Evolutionary conservation across 2,329 filamentous ascomycete genomes (phyloP).

Genomic region (Colletotrichum cordylinicola): DNA sequence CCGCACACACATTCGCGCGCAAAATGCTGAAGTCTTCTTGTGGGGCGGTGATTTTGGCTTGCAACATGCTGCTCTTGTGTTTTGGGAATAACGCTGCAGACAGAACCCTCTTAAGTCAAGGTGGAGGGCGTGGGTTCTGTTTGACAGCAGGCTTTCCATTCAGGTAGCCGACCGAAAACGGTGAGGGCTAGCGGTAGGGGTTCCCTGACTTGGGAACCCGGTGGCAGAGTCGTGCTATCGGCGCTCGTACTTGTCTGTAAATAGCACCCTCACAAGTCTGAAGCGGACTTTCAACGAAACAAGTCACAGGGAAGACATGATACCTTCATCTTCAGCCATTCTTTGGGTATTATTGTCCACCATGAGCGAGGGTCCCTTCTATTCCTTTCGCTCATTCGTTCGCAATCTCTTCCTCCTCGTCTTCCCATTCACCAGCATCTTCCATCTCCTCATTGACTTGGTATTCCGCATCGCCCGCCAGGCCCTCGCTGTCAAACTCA

Average conservation of each 20-base stretch:
- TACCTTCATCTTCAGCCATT: neutral
- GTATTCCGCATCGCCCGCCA: constrained; percentile 55
- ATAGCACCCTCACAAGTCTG: neutral
- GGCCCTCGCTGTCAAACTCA: constrained; percentile 56
- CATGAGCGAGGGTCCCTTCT: neutral
- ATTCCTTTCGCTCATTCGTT: constrained; percentile 24
- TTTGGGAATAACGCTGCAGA: too few relatives aligned
- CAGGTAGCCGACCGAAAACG: neutral
- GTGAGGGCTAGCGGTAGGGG: neutral
- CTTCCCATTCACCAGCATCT: constrained; percentile 57
- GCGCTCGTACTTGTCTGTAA: neutral
- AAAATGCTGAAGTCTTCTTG: neutral
- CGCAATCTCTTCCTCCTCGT: constrained; percentile 50
- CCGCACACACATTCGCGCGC: neutral
- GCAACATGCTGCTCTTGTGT: neutral
- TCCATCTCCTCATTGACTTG: constrained; percentile 55
- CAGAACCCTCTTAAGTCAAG: too few relatives aligned
- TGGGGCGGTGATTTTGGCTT: neutral
- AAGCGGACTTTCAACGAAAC: neutral
- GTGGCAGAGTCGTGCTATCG: neutral
- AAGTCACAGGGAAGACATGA: neutral
- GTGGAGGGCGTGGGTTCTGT: too few relatives aligned
- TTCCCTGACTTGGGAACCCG: neutral
- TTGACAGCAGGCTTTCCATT: neutral
- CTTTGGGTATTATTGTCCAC: constrained; percentile 12